phyloP scores from a whole-genome alignment of 1,284 basidiomycete species.

The Coniferiporia weirii region DNA sequence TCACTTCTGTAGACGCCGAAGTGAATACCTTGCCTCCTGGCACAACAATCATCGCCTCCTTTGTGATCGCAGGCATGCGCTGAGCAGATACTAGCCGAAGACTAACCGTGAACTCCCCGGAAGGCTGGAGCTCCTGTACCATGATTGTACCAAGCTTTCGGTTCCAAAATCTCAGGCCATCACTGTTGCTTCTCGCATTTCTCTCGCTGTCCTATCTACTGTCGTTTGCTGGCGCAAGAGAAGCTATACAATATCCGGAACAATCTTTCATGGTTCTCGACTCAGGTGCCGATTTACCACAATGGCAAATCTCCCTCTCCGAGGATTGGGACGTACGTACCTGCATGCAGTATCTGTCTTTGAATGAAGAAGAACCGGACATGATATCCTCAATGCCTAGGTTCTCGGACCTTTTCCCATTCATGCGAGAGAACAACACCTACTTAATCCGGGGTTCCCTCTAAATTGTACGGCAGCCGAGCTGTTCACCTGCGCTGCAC shows the following conservation, averaged over 20 bases:
- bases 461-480: slow-evolving; percentile 44
- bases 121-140: too few species aligned
- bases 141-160: too few species aligned
- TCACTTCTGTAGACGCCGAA: too few species aligned
- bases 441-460: slow-evolving; percentile 69
- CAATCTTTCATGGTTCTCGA: background rate
- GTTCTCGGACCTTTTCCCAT: slow-evolving; percentile 77
- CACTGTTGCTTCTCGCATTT: background rate
- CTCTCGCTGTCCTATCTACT: background rate
- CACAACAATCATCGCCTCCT: too few species aligned
- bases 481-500: background rate
- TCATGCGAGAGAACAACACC: slow-evolving; percentile 75
- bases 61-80: too few species aligned
- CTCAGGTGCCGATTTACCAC: background rate
- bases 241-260: background rate
- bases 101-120: too few species aligned
- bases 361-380: background rate
- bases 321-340: slow-evolving; percentile 30
- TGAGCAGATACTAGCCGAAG: too few species aligned
- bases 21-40: too few species aligned
- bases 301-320: slow-evolving; percentile 28
- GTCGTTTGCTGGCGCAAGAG: background rate
- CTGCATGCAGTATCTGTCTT: background rate
- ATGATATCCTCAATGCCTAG: slow-evolving; percentile 28
- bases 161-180: background rate